Evolutionary conservation across 1,284 basidiomycete species (phyloP), one percentile per base, ranked within the genome.

Genomic region (Ustilago xerochloae): DNA sequence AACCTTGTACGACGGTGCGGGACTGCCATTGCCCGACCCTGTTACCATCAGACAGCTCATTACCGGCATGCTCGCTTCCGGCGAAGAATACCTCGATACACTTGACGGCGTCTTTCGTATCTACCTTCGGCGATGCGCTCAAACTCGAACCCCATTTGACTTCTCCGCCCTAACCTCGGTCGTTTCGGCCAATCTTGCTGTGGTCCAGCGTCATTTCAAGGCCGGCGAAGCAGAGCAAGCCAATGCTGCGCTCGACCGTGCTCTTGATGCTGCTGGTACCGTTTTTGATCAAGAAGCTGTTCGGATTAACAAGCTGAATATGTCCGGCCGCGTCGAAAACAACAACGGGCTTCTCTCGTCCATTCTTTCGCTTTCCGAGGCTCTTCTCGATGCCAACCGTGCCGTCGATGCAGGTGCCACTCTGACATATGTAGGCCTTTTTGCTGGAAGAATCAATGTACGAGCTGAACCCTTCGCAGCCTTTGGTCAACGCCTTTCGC

Each of bases 101-200:
- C 54, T 70, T 22, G 46, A 59, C 24, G 52, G 43, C 28, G 56
- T 70, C 38, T 63, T 61, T 33, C 60, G 57, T 9, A 54, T 58
- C 35, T 75, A 74, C 24, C 41, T 70, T 18, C 32, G 57, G 28
- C 29, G 22, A 4, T 49, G 47, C 29, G 32, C 50, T 30, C 26
- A 47, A 33, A 2, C 20, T 13, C 20, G 30, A 38, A 6, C 53
- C 63, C 15, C n/a, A n/a, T n/a, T n/a, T n/a, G 6, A 52, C n/a
- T 35, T 70, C 15, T 39, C 24, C 13, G 12, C 38, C 8, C 41
- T 69, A 2, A 28, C 33, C 9, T 18, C 54, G 18, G 55, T 69
- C 43, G 35, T 84, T 35, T 49, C 78, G 1, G 66, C 68, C 43
- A 66, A 65, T 26, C 63, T 67, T n/a, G 78, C 69, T n/a, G 39